Base-by-base conservation (phyloP, 768 basidiomycete genomes). In the Thelephora ganbajun region DNA sequence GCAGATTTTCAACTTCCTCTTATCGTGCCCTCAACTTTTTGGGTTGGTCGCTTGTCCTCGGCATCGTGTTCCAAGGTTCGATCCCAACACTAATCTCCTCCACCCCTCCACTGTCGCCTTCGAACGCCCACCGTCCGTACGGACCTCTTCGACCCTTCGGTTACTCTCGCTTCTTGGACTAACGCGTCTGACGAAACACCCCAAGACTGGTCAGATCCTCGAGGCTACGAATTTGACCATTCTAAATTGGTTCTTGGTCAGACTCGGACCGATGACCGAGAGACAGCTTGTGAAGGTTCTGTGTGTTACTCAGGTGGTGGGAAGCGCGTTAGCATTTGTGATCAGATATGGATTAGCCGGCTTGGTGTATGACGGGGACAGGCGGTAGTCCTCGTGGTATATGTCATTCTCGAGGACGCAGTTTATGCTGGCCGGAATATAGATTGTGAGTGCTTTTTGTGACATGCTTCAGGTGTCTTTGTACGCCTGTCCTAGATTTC, bases 1-100 rank as follows among this genome's bases (percentile, higher is more conserved):
- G 3, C 96, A 99, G 61, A 84, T 96, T 52, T 92, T 97, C 77
- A 99, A 99, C 63, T 99, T 99, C 60, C 47, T 98, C 44, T 69
- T 97, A 35, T 94, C 91, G 11, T 87, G 83, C 55, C 96, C 96
- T 11, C 96, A 99, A 59, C 67, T 99, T 2, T 97, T 98, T 58
- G 88, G 89, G 1, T 65, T 99, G 14, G 87, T 99, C 12, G 83
- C 86, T 0, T 97, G 93, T 60, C 96, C 96, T 5, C 71, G 96
- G 44, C 96, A 99, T 65, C 78, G 96, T 45, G 74, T 99, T 16
- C 96, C 96, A 47, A 77, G 77, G 88, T 83, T 89, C 57, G 81
- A 93, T 59, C 59, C 69, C 7, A 64, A 79, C 26, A 84, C 84
- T 1, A 82, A 83, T 52, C 65, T 84, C n/a, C 68, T 99, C 1